Evolutionary conservation across 2,329 filamentous ascomycete species (phyloP).

Genomic region (Trichoderma breve): DNA sequence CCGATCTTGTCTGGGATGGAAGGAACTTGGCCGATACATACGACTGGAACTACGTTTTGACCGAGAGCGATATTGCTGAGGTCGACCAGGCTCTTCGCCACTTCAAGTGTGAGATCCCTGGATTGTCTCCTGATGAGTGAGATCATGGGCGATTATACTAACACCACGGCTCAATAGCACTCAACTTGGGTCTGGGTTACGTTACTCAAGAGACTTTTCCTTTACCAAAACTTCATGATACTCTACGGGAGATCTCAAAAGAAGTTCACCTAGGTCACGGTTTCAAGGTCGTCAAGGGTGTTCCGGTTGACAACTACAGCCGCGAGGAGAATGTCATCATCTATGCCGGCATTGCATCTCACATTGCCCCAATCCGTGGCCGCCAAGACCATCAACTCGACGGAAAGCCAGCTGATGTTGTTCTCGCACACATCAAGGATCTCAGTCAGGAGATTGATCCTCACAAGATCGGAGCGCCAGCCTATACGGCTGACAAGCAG

Average conservation of each 20-base stretch:
- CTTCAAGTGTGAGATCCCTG: constrained; percentile 39
- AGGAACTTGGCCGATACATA: constrained; percentile 45
- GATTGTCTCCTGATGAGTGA: background rate
- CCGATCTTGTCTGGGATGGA: constrained; percentile 58
- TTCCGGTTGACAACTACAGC: constrained; percentile 51
- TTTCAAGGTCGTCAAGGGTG: constrained; percentile 60
- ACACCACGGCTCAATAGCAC: constrained; percentile 28
- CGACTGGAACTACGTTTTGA: constrained; percentile 54
- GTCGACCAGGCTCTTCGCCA: constrained; percentile 42
- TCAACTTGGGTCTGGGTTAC: constrained; percentile 34
- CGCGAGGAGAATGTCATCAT: constrained; percentile 58
- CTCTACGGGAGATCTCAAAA: constrained; percentile 50
- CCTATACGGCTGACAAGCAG: constrained; percentile 60
- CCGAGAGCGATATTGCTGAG: constrained; percentile 47
- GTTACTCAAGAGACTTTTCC: constrained; percentile 54
- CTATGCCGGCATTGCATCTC: constrained; percentile 58
- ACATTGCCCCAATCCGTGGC: constrained; percentile 54
- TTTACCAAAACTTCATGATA: constrained; percentile 48
- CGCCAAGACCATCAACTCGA: constrained; percentile 49
- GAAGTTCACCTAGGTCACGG: constrained; percentile 59
- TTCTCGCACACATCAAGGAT: constrained; percentile 63
- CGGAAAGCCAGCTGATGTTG: constrained; percentile 49
- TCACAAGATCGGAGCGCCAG: constrained; percentile 52
- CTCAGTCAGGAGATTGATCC: constrained; percentile 39
- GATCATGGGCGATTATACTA: background rate